Conservation (phyloP, 1,139 yeast species). For the Lodderomyces parapsilosis region DNA sequence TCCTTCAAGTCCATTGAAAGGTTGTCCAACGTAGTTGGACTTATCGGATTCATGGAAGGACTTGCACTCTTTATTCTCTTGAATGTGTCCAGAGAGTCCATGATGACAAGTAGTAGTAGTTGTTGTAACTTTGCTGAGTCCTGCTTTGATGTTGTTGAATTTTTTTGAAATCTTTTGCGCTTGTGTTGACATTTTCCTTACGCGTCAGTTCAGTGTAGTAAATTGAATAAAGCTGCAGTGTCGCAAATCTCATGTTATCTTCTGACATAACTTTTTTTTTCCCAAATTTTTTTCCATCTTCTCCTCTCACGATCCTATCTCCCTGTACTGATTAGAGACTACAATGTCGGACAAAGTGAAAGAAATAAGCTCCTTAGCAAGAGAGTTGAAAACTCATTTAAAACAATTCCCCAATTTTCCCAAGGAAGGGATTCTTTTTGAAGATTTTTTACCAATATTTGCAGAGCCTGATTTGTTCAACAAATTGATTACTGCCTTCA, state of each 20-base stretch:
- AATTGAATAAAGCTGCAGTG: conserved; percentile 2
- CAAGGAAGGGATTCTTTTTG: conserved; percentile 85
- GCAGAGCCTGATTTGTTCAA: conserved; percentile 77
- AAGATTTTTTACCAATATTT: conserved; percentile 94
- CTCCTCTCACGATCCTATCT: neutral
- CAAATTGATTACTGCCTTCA: conserved; percentile 77
- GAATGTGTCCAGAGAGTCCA: neutral
- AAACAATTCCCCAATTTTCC: conserved; percentile 94
- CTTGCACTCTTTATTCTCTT: neutral
- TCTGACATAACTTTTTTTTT: neutral
- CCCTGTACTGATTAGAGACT: too few relatives aligned
- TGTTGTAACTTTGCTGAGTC: neutral
- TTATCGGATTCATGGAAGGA: neutral
- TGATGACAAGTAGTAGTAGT: neutral
- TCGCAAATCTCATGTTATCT: neutral
- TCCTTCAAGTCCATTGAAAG: neutral
- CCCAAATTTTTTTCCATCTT: neutral
- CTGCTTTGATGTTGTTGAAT: neutral
- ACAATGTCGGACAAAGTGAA: conserved; percentile 12
- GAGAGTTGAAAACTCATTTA: conserved; percentile 61
- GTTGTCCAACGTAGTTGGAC: neutral
- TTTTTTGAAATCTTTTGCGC: neutral
- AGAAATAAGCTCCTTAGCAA: conserved; percentile 47
- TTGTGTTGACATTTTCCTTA: neutral
- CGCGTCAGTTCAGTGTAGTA: conserved; percentile 2